Base-by-base conservation (phyloP, 805 yeast species). In the Teunomyces panamensis region DNA sequence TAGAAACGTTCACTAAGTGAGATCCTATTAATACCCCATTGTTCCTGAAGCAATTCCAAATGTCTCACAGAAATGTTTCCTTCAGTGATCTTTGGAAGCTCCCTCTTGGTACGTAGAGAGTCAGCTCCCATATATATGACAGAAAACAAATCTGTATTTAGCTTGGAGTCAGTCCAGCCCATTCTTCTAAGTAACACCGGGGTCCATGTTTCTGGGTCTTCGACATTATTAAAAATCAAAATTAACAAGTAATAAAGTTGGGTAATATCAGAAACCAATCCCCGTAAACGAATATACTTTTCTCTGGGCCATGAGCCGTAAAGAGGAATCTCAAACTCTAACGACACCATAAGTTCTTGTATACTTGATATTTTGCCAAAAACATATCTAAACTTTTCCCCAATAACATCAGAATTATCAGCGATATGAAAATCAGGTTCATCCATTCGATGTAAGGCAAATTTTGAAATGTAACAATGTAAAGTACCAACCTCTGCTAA, bases 251-350 rank as follows among this genome's bases (percentile, higher is more conserved):
- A 59, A 46, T 65, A 66, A 36, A 68, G 50, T 49, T 59, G 66
- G 1, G 60, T 48, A 3, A 65, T 51, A 43, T 68, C 69, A 14
- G 57, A 56, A 8, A 64, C 43, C 9, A 55, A 51, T 4, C 44
- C 46, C 33, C 58, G 65, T 9, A 68, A 47, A 42, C 50, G 50
- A 11, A 36, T 46, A 39, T 67, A 68, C 35, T 60, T 63, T 13
- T 48, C 48, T 11, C 52, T 53, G 0, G 73, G 72, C 72, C 72
- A 68, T 16, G 50, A 35, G 1, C 73, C 72, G 1, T 63, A 52
- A 5, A 67, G 30, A 0, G 67, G 63, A 5, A 62, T 45, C 48
- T 68, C 72, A 39, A 65, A 64, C 28, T 55, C 50, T 11, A 67
- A 54, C 2, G 70, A 59, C 9, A 50, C 54, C 57, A 64, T 58